These are phyloP conservation scores for Fusarium sp. DNA, from an alignment of 2,329 filamentous ascomycete genomes.

Conservation along the genomic window DNA sequence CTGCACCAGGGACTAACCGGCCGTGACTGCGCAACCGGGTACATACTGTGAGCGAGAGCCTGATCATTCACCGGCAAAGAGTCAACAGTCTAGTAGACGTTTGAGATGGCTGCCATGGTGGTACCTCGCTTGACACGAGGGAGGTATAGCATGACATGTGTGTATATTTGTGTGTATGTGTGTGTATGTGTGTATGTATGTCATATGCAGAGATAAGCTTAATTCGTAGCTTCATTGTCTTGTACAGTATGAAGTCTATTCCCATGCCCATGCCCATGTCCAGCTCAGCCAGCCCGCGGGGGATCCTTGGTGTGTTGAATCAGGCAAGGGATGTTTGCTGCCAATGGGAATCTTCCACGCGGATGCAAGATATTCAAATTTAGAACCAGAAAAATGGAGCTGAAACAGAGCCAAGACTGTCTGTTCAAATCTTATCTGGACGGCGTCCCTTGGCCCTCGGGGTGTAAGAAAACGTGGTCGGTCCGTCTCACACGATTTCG, in stretches of 20 bases:
- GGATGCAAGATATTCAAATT: constrained; percentile 1
- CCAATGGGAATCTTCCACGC: constrained; percentile 20
- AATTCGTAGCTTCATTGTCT: not conserved
- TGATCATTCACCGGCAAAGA: too few species aligned
- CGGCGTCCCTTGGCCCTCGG: constrained; percentile 16
- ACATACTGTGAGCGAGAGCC: too few species aligned
- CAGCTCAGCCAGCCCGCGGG: not conserved
- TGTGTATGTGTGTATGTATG: too few species aligned
- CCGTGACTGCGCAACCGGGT: too few species aligned
- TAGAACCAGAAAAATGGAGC: constrained; percentile 6
- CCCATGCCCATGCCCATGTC: not conserved
- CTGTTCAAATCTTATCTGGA: constrained; percentile 5
- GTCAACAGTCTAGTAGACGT: too few species aligned
- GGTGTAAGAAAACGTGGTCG: too few species aligned
- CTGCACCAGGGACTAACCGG: not conserved
- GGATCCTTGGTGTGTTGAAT: constrained; percentile 16
- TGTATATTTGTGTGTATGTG: too few species aligned
- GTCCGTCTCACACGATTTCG: too few species aligned
- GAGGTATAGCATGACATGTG: too few species aligned
- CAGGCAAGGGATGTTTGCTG: not conserved
- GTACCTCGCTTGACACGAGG: not conserved
- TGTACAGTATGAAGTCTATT: too few species aligned
- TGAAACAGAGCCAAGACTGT: constrained; percentile 4
- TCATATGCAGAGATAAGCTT: constrained; percentile 11
- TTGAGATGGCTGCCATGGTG: not conserved